Evolutionary conservation across 257 asterid genomes (phyloP), one percentile per base, ranked within the genome.

Genomic region (Solanum medicagineum): DNA sequence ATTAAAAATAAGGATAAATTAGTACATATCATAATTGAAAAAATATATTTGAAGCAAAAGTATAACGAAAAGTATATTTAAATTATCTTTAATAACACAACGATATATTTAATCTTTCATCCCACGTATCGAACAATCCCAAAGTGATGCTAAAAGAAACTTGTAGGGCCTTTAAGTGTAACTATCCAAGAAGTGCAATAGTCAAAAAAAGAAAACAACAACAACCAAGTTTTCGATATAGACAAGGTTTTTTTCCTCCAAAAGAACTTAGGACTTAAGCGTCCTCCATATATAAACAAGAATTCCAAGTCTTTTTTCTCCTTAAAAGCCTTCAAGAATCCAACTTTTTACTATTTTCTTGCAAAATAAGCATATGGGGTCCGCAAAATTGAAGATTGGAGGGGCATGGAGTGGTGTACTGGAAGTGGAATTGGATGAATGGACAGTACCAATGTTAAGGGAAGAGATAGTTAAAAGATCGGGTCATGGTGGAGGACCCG

Each of bases 341-440:
- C 36, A 71, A 36, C 51, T 70, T 40, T 36, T 70, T 20, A 19
- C 32, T 71, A 6, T 44, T 42, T 45, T 77, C 45, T 24, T 51
- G 45, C 83, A 51, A 51, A 71, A 49, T 4, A 77, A 51, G 60
- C 45, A 77, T 4, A 93, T 91, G 94, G 92, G 84, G 49, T 68
- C 84, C 85, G 92, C 90, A 16, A 96, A 96, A 87, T 86, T 96
- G 90, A 92, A 90, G 92, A 90, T 96, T 16, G 99, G 92, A 63
- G 99, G 99, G 85, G 89, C 97, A 24, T 96, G 99, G 99, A 92
- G 94, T 87, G 99, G 99, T 56, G 89, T 92, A 13, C 59, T 96
- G 79, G 99, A 96, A 83, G 89, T 96, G 15, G 95, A 93, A 49
- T 85, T 94, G 49, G 98, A 92, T 8, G 94, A 91, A 19, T 96